phyloP scores from a whole-genome alignment of 192 early-diverging fungal species.

The Allomyces javanicus region DNA sequence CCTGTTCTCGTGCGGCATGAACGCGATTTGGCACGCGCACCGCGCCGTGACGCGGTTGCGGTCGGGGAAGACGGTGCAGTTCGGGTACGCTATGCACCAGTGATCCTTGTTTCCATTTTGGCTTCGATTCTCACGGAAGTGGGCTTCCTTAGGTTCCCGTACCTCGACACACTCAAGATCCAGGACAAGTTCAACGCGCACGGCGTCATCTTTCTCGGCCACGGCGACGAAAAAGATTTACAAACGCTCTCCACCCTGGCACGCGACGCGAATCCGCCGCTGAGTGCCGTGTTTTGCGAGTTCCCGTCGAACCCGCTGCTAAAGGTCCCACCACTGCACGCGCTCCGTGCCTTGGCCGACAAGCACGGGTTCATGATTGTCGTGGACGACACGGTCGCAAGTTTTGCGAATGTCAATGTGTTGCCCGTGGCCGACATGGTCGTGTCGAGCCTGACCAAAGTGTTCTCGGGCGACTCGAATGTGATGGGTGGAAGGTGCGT shows the following conservation, averaged over 20 bases:
- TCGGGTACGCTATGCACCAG: constrained; percentile 36
- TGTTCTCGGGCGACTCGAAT: constrained; percentile 89
- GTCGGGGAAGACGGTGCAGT: constrained; percentile 58
- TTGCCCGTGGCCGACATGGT: constrained; percentile 65
- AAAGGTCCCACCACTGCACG: constrained; percentile 55
- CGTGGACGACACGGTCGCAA: constrained; percentile 89
- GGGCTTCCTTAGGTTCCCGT: constrained; percentile 47
- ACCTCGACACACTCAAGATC: constrained; percentile 92
- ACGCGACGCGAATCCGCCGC: constrained; percentile 34
- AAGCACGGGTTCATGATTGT: constrained; percentile 55
- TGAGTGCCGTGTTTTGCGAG: constrained; percentile 66
- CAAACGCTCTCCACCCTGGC: no score
- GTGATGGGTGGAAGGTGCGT: constrained; percentile 90
- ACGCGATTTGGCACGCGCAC: constrained; percentile 78
- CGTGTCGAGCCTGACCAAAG: constrained; percentile 81
- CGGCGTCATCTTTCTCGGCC: constrained; percentile 72
- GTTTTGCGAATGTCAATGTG: constrained; percentile 71
- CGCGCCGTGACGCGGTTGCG: constrained; percentile 27
- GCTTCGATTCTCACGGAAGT: neutral
- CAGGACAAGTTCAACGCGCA: constrained; percentile 74
- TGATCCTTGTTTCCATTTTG: neutral
- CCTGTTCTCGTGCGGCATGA: constrained; percentile 79
- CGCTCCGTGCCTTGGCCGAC: constrained; percentile 55
- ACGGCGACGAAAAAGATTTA: constrained; percentile 28
- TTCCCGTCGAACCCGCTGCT: constrained; percentile 87